Conservation (phyloP, 164 flowering plant genomes). For the Stephania yunnanensis region DNA sequence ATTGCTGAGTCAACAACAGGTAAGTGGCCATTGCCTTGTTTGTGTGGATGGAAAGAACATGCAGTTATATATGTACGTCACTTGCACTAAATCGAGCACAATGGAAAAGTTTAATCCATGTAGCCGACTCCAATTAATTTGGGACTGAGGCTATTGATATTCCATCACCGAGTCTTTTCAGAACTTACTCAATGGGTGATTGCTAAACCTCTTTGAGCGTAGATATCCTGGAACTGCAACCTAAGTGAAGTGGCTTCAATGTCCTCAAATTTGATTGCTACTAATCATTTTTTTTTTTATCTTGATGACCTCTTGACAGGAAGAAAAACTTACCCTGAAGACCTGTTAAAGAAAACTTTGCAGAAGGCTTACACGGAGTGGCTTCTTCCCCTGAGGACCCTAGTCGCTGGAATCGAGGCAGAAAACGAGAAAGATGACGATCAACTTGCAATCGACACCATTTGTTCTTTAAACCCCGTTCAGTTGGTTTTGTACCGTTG, state of each 20-base stretch:
- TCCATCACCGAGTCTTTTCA: not conserved
- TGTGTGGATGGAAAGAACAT: not conserved
- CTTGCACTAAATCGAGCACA: no score
- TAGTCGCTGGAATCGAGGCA: conserved; percentile 45
- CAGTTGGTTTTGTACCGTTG: conserved; percentile 77
- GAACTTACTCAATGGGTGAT: not conserved
- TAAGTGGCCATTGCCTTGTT: conserved; percentile 18
- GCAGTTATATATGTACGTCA: not conserved
- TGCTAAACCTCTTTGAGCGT: not conserved
- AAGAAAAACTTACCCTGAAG: conserved; percentile 48
- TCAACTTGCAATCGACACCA: conserved; percentile 26
- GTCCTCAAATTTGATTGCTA: not conserved
- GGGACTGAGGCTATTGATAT: no score
- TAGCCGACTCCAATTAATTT: no score
- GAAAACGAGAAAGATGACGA: conserved; percentile 36
- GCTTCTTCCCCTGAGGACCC: conserved; percentile 70
- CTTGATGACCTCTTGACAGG: conserved; percentile 34
- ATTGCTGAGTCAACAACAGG: conserved; percentile 64
- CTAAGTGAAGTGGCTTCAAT: not conserved
- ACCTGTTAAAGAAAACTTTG: conserved; percentile 40
- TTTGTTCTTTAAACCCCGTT: conserved; percentile 60
- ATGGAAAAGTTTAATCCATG: no score
- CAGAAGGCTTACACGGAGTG: conserved; percentile 64
- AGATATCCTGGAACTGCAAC: not conserved
- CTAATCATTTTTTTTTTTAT: not conserved